phyloP scores from a whole-genome alignment of 768 basidiomycete species.

The Tephrocybe rancida region DNA sequence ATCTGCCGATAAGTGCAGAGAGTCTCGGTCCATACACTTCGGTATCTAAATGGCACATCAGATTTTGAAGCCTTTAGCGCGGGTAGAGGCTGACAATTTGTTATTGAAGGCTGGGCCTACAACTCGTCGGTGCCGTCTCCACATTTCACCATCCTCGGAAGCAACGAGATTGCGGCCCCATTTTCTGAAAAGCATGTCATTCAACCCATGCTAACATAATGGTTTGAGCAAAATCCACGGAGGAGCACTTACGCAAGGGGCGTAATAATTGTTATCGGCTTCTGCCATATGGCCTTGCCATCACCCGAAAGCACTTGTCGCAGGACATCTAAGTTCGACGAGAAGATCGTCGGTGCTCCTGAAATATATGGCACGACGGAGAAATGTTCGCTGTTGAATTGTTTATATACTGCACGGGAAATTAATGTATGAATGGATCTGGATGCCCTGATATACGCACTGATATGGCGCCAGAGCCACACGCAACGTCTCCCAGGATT shows the following conservation, averaged over 20 bases:
- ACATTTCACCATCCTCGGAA: conserved; percentile 35
- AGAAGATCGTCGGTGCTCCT: conserved; percentile 37
- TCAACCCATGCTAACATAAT: conserved; percentile 4
- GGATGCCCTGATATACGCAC: conserved; percentile 24
- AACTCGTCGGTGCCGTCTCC: conserved; percentile 43
- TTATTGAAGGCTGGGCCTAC: conserved; percentile 42
- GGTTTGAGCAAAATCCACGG: not conserved
- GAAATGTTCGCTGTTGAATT: conserved; percentile 36
- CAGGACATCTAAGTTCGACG: conserved; percentile 47
- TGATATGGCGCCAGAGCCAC: conserved; percentile 36
- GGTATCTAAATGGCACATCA: conserved; percentile 19
- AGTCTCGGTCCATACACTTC: conserved; percentile 33
- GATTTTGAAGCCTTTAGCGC: not conserved
- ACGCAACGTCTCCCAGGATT: conserved; percentile 36
- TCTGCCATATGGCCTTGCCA: conserved; percentile 36
- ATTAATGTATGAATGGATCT: not conserved
- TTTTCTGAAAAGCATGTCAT: conserved; percentile 22
- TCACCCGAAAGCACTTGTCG: conserved; percentile 42
- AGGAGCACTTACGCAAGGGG: conserved; percentile 1
- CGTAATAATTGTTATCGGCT: conserved; percentile 23
- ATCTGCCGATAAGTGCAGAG: conserved; percentile 29
- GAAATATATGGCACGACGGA: conserved; percentile 39
- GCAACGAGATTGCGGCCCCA: conserved; percentile 46
- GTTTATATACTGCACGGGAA: conserved; percentile 33
- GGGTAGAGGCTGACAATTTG: conserved; percentile 25